Conservation (phyloP, 805 yeast species). For the Nakazawaea wickerhamii region DNA sequence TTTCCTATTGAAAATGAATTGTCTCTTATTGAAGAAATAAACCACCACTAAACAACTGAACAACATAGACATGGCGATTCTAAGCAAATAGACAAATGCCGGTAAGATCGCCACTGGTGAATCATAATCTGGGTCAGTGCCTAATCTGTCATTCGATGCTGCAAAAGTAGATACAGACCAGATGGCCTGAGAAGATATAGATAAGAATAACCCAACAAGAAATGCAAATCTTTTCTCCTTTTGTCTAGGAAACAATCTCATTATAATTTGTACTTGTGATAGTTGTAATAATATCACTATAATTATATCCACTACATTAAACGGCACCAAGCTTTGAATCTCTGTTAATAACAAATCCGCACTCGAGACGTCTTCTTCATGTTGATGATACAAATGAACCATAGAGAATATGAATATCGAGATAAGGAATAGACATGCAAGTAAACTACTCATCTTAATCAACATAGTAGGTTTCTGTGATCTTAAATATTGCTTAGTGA, state of each 20-base stretch:
- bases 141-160: conserved; percentile 17
- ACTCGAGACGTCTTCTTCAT: conserved; percentile 34
- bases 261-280: conserved; percentile 66
- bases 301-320: conserved; percentile 53
- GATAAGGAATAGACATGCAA: conserved; percentile 27
- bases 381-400: conserved; percentile 41
- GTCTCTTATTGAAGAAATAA: conserved; percentile 45
- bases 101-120: conserved; percentile 54
- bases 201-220: conserved; percentile 48
- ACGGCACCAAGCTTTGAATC: conserved; percentile 37
- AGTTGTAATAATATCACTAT: conserved; percentile 54
- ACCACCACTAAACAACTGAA: conserved; percentile 61
- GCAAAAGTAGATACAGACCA: conserved; percentile 64
- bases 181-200: conserved; percentile 52
- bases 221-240: conserved; percentile 63
- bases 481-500: conserved; percentile 46
- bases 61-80: conserved; percentile 65
- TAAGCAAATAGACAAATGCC: conserved; percentile 65
- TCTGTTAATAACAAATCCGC: conserved; percentile 39
- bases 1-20: conserved; percentile 43
- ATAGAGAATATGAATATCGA: conserved; percentile 50
- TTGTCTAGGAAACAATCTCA: conserved; percentile 61
- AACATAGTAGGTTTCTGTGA: conserved; percentile 55
- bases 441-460: conserved; percentile 41
- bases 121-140: conserved; percentile 24